Base-by-base conservation (phyloP, 306 rosid genomes). In the Coriaria nepalensis region DNA sequence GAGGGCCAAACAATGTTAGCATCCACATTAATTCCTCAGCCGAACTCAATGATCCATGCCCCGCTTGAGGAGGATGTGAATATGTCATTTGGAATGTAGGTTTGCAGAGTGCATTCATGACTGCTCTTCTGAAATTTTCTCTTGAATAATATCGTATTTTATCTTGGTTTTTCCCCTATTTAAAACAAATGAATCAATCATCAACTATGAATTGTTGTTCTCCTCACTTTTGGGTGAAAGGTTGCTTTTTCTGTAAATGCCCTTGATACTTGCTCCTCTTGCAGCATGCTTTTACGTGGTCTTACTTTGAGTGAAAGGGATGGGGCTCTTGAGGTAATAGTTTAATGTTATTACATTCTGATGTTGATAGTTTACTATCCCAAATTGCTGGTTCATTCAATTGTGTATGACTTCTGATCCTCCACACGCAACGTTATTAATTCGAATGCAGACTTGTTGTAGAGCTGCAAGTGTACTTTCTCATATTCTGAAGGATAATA, bases 381-480 rank as follows among this genome's bases (percentile, higher is more conserved):
- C 29, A 20, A 20, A 20, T 20, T 20, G 29, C 3, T 20, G 29
- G 29, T 1, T 20, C 29, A 20, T 20, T 20, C 29, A 20, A 20
- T 1, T 20, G 2, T 20, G 3, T 20, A 20, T 20, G 29, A 20
- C 29, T 20, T 20, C 29, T 20, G 40, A 54, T 32, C 43, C 39
- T 42, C 11, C 43, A 12, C 2, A 41, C 40, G 43, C 48, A 42
- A 43, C 10, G 39, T 41, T 14, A 8, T 13, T 43, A 7, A 54
- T 32, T 20, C 29, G 38, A 44, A 33, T 67, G 72, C 82, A 84
- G 98, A 79, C 78, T 56, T 90, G 87, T 70, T 68, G 87, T 78
- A 79, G 98, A 75, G 98, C 95, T 39, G 94, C 95, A 39, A 81
- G 93, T 59, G 94, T 90, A 71, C 95, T 90, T 52, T 71, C 98